Conservation (phyloP, 139 green algal species). For the Auxenochlorella pyrenoidosa region DNA sequence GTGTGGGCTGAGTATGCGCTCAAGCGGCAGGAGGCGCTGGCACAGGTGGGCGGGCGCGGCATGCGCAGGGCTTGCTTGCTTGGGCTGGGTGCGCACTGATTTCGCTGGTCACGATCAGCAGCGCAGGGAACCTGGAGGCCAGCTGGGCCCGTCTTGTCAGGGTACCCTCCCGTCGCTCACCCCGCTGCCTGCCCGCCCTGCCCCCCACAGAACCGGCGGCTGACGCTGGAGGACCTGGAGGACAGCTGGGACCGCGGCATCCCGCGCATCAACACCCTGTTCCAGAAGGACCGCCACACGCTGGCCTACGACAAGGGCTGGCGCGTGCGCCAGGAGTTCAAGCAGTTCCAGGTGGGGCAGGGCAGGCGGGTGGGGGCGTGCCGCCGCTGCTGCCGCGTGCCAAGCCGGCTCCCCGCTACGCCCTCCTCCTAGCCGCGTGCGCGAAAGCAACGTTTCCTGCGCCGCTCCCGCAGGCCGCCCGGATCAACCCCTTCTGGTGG, state of each 20-base stretch:
- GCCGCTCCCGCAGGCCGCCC: slow-evolving; percentile 52
- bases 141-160: too few relatives aligned
- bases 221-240: slow-evolving; percentile 95
- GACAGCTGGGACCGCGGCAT: slow-evolving; percentile 99
- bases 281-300: slow-evolving; percentile 99
- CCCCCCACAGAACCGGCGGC: slow-evolving; percentile 66
- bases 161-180: neutral
- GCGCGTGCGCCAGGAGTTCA: slow-evolving; percentile 88
- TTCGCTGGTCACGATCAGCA: too few relatives aligned
- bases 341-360: slow-evolving; percentile 43
- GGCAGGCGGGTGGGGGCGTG: neutral
- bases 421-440: too few relatives aligned
- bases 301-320: slow-evolving; percentile 99
- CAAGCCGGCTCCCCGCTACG: too few relatives aligned
- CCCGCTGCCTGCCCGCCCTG: too few relatives aligned
- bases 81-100: too few relatives aligned
- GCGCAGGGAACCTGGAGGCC: too few relatives aligned
- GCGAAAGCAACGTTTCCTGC: too few relatives aligned
- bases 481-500: slow-evolving; percentile 99
- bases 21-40: slow-evolving; percentile 91
- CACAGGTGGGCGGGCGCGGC: slow-evolving; percentile 46
- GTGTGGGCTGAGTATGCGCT: slow-evolving; percentile 99
- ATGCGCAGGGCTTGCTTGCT: too few relatives aligned
- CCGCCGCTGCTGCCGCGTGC: neutral
- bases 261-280: slow-evolving; percentile 99